Evolutionary conservation across 352 stramenopile species (phyloP).

Genomic region (Phytophthora colocasiae): DNA sequence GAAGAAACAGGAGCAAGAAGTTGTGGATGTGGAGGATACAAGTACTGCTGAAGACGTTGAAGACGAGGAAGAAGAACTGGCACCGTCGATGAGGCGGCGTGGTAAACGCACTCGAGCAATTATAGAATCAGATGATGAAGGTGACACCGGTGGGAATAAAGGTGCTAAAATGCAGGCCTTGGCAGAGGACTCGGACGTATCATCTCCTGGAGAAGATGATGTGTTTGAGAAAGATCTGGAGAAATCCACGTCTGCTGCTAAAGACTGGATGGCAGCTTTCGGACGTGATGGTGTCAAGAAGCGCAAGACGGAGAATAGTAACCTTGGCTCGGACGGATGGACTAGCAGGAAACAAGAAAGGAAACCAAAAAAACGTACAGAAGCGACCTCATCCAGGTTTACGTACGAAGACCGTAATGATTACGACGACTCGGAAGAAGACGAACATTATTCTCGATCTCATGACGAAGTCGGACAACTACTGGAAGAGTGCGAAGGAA

Average conservation of each 20-base stretch:
- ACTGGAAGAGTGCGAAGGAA: constrained; percentile 66
- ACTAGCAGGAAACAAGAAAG: constrained; percentile 13
- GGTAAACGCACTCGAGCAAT: constrained; percentile 66
- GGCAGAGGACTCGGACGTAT: constrained; percentile 52
- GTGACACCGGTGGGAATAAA: constrained; percentile 18
- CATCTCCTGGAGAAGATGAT: constrained; percentile 44
- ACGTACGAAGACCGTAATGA: constrained; percentile 20
- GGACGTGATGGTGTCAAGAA: constrained; percentile 39
- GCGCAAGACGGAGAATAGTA: constrained; percentile 20
- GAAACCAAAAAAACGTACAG: constrained; percentile 9
- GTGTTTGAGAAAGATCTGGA: constrained; percentile 37
- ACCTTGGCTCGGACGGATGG: constrained; percentile 26
- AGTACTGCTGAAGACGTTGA: constrained; percentile 50
- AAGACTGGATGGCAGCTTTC: constrained; percentile 73
- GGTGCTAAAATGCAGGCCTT: constrained; percentile 25
- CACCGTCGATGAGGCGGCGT: constrained; percentile 41
- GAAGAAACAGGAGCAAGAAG: constrained; percentile 15
- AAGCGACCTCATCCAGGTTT: constrained; percentile 9
- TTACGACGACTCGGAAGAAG: constrained; percentile 52
- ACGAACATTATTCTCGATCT: constrained; percentile 57
- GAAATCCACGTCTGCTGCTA: constrained; percentile 39
- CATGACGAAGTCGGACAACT: constrained; percentile 80
- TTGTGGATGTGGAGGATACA: not conserved
- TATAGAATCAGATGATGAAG: constrained; percentile 71
- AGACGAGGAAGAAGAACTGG: constrained; percentile 57